Percentiles rank a stretch among this genome's conserved stretches.
These are phyloP conservation scores for Chaetomidium leptoderma DNA, from an alignment of 495 filamentous ascomycete species.

Conservation along the genomic window DNA sequence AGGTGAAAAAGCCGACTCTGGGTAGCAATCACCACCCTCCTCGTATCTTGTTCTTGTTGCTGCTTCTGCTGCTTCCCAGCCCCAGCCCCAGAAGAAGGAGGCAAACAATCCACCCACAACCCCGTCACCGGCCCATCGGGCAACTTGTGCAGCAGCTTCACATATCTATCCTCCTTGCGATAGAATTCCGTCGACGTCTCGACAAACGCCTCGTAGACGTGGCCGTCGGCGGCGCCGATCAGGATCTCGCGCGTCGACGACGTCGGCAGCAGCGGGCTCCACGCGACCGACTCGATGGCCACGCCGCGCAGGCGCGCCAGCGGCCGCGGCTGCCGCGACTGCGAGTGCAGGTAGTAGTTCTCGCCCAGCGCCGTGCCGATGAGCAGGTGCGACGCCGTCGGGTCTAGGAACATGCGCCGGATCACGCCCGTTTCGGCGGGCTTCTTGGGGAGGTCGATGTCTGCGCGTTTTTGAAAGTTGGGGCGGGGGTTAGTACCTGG, in stretches of 20 bases:
- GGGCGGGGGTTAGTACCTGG: not conserved
- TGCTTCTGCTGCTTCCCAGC: not conserved
- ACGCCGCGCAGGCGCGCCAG: conserved; percentile 82
- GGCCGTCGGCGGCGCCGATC: conserved; percentile 84
- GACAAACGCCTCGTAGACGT: conserved; percentile 92
- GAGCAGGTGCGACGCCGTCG: conserved; percentile 88
- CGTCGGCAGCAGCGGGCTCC: conserved; percentile 96
- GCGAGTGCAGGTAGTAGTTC: conserved; percentile 96
- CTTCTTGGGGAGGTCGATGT: conserved; percentile 96
- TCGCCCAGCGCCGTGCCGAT: conserved; percentile 88
- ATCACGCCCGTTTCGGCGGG: conserved; percentile 86
- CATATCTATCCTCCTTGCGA: conserved; percentile 86
- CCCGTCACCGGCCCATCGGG: conserved; percentile 76
- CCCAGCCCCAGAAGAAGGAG: not conserved
- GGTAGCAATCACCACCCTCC: conserved; percentile 74
- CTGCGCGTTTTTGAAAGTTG: conserved; percentile 40
- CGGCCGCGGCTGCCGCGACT: conserved; percentile 79
- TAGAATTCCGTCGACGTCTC: conserved; percentile 93
- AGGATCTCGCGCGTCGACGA: conserved; percentile 95
- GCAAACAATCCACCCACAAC: conserved; percentile 69
- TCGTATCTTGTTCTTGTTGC: conserved; percentile 56
- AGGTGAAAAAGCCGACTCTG: conserved; percentile 71
- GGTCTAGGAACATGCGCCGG: conserved; percentile 92
- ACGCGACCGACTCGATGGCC: conserved; percentile 80
- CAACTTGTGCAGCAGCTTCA: conserved; percentile 72